A percentile compares a stretch with the other conserved stretches of the same genome.
Evolutionary conservation across 2,329 filamentous ascomycete species (phyloP).

Genomic region (Orbilia oligospora): DNA sequence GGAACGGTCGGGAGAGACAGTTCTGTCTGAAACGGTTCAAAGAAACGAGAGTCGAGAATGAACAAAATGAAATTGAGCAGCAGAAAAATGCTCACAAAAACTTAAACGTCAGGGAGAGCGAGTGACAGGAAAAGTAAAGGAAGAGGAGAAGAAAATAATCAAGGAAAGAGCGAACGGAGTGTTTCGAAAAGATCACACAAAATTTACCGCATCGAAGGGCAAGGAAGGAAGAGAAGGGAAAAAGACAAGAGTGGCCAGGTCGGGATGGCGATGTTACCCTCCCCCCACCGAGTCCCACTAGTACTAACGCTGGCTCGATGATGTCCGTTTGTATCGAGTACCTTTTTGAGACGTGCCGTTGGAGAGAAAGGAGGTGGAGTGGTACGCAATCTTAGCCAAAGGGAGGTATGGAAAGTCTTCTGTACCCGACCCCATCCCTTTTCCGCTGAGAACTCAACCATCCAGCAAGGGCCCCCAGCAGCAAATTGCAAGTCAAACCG

Average conservation of each 20-base stretch:
- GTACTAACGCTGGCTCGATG: slow-evolving; percentile 21
- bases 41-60: slow-evolving; percentile 47
- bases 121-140: slow-evolving; percentile 32
- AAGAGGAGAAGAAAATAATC: slow-evolving; percentile 12
- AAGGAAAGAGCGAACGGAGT: slow-evolving; percentile 29
- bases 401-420: slow-evolving; percentile 33
- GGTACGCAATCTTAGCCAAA: slow-evolving; percentile 48
- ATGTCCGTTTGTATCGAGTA: slow-evolving; percentile 32
- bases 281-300: neutral
- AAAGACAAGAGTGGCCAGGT: slow-evolving; percentile 19
- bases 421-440: slow-evolving; percentile 47
- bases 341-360: slow-evolving; percentile 16
- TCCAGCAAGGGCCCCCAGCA: slow-evolving; percentile 47
- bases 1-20: slow-evolving; percentile 34
- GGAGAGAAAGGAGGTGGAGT: slow-evolving; percentile 51
- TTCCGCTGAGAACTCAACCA: slow-evolving; percentile 36
- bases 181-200: slow-evolving; percentile 32
- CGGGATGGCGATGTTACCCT: slow-evolving; percentile 54
- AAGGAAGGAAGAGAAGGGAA: slow-evolving; percentile 36
- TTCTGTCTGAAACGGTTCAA: slow-evolving; percentile 41
- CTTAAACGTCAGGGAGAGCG: slow-evolving; percentile 31
- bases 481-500: slow-evolving; percentile 44
- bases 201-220: slow-evolving; percentile 48
- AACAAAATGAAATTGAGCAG: slow-evolving; percentile 22
- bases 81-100: slow-evolving; percentile 25